Base-by-base conservation (phyloP, 805 yeast genomes). In the Ogataea ganodermae region DNA sequence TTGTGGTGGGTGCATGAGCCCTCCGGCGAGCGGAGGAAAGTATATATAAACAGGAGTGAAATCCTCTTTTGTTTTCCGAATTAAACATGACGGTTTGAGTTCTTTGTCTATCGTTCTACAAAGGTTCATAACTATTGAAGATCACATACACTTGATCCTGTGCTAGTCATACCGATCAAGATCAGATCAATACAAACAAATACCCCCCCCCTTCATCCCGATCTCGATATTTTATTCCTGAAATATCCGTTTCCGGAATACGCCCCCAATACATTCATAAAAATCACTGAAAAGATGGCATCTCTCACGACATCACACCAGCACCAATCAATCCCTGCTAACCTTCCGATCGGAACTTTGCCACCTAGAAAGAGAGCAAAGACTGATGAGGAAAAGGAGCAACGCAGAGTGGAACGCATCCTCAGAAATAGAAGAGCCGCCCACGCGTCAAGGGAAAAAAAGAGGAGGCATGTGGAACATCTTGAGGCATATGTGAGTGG, bases 291-390 rank as follows among this genome's bases (percentile, higher is more conserved):
- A 16, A 47, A 36, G 37, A 53, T 50, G 53, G 44, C 45, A 23
- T 27, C 53, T 33, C 30, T 49, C 10, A 22, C 46, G 10, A n/a
- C 44, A 16, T 31, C 53, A 10, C 46, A 39, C 12, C 55, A 50
- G 35, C 50, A 50, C 24, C 41, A 38, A 17, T 37, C 48, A 2
- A 26, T 44, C 16, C 28, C 51, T 3, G 32, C 55, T 5, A 51
- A 50, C 9, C 50, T 49, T 39, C 49, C 58, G 24, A 27, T 52
- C 18, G 63, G 61, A 21, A 49, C 56, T 20, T 73, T 92, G 50
- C 97, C 97, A 24, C 98, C 98, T 45, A 80, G 98, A 55, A 94
- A 94, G 74, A 81, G 98, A 58, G 98, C 99, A 6, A 89, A 87
- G 76, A 94, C 99, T 35, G 80, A 87, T 57, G 97, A 91, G 70